Base-by-base conservation (phyloP, 2,329 filamentous ascomycete species). In the Microsporum canis region DNA sequence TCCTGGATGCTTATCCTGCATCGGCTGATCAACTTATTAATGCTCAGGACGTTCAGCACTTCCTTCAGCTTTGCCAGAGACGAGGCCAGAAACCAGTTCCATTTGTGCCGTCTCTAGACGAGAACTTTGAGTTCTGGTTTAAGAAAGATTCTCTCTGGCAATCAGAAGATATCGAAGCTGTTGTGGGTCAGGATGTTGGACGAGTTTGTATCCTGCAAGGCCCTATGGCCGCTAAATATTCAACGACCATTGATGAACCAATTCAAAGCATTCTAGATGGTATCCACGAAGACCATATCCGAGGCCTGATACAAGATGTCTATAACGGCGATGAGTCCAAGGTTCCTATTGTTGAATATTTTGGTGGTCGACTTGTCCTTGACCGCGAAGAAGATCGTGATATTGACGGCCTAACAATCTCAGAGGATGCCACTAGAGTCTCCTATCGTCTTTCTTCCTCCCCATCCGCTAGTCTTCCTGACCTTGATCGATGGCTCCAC, bases 111-210 rank as follows among this genome's bases (percentile, higher is more conserved):
- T 82, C 88, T n/a, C 82, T 99, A 27, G 94, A 99, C 69, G 91
- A 95, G 65, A 96, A 92, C 72, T 99, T 99, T 67, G 94, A 99
- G 73, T 96, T 95, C 78, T 99, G 90, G 80, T 99, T 99, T 87
- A 99, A 99, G 85, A 99, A 99, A 80, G 94, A 99, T 75, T 99
- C 94, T 1, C 83, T 99, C 5, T 99, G 94, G 94, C 94, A 99
- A 77, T 97, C 94, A 0, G 94, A 99, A 76, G 94, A 99, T 70
- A 81, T 99, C 8, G 92, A 95, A 70, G 94, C 94, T 60, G 91
- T 99, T 62, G 91, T 96, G 63, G 92, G 82, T 67, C 94, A 97
- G 76, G 95, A 99, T 72, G 94, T 99, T 62, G 91, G 90, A 65
- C 85, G 95, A 71, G 96, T 91, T 51, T 96, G 91, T 78, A 96